Base-by-base conservation (phyloP, 306 rosid genomes). In the Prunus salicina region DNA sequence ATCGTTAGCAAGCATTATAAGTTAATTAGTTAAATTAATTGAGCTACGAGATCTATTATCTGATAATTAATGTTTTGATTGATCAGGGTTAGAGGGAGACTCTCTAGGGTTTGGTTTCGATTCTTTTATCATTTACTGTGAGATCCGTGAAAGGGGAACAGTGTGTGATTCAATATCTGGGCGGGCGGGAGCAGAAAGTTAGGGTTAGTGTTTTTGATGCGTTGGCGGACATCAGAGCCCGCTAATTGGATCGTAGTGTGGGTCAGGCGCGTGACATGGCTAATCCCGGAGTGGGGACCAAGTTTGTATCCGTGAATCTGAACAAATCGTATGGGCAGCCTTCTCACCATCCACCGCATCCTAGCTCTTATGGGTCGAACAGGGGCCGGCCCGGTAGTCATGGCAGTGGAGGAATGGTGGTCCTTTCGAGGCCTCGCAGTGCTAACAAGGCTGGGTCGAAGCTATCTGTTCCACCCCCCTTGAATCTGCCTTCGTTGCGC, bases 391-490 rank as follows among this genome's bases (percentile, higher is more conserved):
- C 93, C 34, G 74, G 86, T 64, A 79, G 69, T 16, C 86, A 84
- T 55, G 87, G 78, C 2, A 84, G 93, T 9, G 96, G 91, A 27
- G 95, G 93, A 47, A 86, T 92, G 87, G 92, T 90, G 90, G 92
- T 83, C 41, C 89, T 91, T n/a, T 85, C 95, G 1, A 86, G 96
- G 86, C 98, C 98, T 67, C 89, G 98, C 13, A 95, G 97, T 62
- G 91, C 96, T 25, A 97, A 95, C 71, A 95, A 95, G 83, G 83
- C 86, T 76, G 97, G 91, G 88, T 61, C 93, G 76, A 95, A 92
- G 86, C 98, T 95, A 83, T 89, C 97, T 51, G 93, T 95, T 84
- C 98, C 98, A 62, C 91, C 98, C 97, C 98, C 98, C 93, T 85
- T 95, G 89, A 95, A 95, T 74, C 88, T 95, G 10, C 98, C 98